Percentiles rank a stretch among this genome's conserved stretches.
These are phyloP conservation scores for Alternaria brassicae DNA, from an alignment of 2,329 filamentous ascomycete species.

Conservation along the genomic window DNA sequence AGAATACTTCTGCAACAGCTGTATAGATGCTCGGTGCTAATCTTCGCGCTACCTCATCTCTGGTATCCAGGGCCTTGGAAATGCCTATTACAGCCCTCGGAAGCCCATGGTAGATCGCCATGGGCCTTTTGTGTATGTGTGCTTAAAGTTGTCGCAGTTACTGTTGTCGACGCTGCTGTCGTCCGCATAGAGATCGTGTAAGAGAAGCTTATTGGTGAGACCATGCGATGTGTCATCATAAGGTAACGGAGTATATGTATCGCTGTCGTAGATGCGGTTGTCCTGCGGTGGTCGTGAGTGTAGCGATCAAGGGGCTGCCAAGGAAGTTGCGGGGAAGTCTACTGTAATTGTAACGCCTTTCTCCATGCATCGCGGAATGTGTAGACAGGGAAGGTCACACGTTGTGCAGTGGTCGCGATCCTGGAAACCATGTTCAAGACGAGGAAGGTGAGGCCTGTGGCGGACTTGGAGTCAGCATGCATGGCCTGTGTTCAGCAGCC, in stretches of 20 bases:
- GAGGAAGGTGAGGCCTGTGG: neutral
- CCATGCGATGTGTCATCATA: neutral
- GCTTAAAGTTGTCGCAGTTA: neutral
- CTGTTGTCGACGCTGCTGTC: neutral
- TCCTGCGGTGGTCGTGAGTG: neutral
- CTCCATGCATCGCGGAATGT: neutral
- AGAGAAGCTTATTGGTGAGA: neutral
- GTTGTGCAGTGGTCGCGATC: neutral
- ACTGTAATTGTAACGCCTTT: neutral
- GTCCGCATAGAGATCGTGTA: neutral
- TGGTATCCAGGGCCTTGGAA: too few species aligned
- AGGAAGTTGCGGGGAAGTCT: neutral
- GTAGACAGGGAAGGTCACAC: neutral
- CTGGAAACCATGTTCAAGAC: neutral
- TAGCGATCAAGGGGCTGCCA: neutral
- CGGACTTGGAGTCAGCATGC: neutral
- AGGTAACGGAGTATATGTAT: neutral
- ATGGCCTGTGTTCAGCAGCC: neutral
- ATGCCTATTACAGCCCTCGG: neutral
- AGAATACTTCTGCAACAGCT: too few species aligned
- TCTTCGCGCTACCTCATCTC: neutral
- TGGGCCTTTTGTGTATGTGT: neutral
- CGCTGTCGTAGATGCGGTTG: neutral
- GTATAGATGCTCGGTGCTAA: too few species aligned
- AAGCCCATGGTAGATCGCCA: neutral